Base-by-base conservation (phyloP, 1,139 yeast species). In the Kluyveromyces sp. region DNA sequence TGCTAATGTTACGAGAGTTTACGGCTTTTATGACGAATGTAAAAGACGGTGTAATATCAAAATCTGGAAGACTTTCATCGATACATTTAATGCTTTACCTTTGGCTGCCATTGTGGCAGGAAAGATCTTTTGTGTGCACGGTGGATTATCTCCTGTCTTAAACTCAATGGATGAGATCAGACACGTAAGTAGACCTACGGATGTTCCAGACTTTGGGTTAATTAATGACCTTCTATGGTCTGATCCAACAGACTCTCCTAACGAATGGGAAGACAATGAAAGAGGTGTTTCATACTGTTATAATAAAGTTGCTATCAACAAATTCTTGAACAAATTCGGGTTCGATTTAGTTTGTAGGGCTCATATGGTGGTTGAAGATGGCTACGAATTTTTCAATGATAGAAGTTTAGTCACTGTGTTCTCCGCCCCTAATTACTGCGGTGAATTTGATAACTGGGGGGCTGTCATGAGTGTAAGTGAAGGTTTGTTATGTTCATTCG, bases 281-380 rank as follows among this genome's bases (percentile, higher is more conserved):
- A 75, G 98, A 51, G 98, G 98, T 15, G 97, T 92, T 3, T 83
- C 94, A n/a, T 92, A 89, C 66, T 94, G 96, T 68, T 92, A 89
- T 66, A 86, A 89, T 55, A 87, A 83, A 66, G 88, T 87, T 39
- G 96, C 97, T 31, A 89, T 92, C 55, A 88, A 89, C 69, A 89
- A 90, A 66, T 92, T 92, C 62, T 70, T 92, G 47, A 76, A 82
- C 51, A 82, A 86, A 58, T 92, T 90, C 63, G 94, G 92, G 34
- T 89, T 92, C 66, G 97, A 92, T 68, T 74, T 92, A 55, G 96
- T 92, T 38, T 92, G 96, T 65, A 78, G 98, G 56, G 97, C 97
- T 21, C 97, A 92, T 68, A 90, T 92, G 97, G 97, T 92, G 53
- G 97, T 92, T 28, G 97, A 92, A 63, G 98, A 92, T 64, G 98